Conservation (phyloP, 306 rosid genomes). For the Comarum palustre region DNA sequence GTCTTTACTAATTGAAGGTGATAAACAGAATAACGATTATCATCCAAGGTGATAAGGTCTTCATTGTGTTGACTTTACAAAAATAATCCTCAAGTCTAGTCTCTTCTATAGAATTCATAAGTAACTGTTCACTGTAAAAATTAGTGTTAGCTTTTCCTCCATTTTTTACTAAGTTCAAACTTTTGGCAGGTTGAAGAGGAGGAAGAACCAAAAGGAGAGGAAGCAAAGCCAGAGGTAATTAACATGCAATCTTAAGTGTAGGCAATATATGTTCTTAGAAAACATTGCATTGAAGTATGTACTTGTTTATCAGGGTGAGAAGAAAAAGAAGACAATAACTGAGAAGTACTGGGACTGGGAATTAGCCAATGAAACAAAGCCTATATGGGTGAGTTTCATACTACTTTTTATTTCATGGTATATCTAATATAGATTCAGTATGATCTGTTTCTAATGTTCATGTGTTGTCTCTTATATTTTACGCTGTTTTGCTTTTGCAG, state of each 20-base stretch:
- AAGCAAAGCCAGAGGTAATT: conserved; percentile 66
- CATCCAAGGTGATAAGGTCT: not conserved
- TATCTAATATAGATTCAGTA: not conserved
- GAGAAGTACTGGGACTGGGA: conserved; percentile 99
- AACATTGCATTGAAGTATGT: conserved; percentile 14
- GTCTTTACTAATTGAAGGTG: not conserved
- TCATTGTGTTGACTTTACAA: not conserved
- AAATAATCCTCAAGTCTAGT: not conserved
- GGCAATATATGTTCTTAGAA: conserved; percentile 11
- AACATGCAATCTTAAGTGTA: conserved; percentile 2
- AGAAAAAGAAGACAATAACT: conserved; percentile 68
- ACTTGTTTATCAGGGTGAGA: conserved; percentile 58
- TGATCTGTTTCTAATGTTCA: not conserved
- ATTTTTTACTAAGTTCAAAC: conserved; percentile 19
- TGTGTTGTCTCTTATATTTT: not conserved
- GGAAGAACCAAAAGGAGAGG: conserved; percentile 93
- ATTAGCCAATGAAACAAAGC: conserved; percentile 87
- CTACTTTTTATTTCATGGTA: not conserved
- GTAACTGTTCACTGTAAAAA: too few species aligned
- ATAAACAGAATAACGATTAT: not conserved
- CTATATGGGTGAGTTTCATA: conserved; percentile 82
- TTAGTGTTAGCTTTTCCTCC: not conserved
- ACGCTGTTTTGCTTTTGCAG: conserved; percentile 37
- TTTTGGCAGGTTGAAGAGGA: conserved; percentile 89
- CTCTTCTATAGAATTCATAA: not conserved